phyloP scores from a whole-genome alignment of 1,284 basidiomycete genomes.

The Ustilago nuda region DNA sequence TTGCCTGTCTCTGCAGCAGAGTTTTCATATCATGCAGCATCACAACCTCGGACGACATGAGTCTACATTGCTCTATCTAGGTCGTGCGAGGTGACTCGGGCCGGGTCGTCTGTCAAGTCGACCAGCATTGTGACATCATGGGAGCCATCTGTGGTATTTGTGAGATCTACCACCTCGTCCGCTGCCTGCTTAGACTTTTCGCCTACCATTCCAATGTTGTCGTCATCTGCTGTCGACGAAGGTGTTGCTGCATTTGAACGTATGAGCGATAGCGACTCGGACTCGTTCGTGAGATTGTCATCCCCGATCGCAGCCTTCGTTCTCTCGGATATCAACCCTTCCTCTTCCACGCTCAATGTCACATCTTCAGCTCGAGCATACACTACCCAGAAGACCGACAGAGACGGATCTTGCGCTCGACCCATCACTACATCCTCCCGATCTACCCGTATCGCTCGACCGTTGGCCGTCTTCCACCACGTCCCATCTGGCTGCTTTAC shows the following conservation, averaged over 20 bases:
- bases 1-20: no score
- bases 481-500: conserved; percentile 34
- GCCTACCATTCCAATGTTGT: neutral
- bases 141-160: neutral
- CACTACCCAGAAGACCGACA: conserved; percentile 41
- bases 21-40: neutral
- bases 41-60: neutral
- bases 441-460: conserved; percentile 13
- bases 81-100: conserved; percentile 8
- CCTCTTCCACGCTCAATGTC: conserved; percentile 8
- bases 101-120: neutral
- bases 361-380: conserved; percentile 24
- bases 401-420: conserved; percentile 19
- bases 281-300: conserved; percentile 51
- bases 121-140: conserved; percentile 2
- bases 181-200: neutral
- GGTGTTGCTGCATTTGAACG: conserved; percentile 42
- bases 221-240: conserved; percentile 6
- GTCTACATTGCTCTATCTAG: neutral
- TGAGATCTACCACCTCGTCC: neutral
- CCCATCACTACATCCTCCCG: conserved; percentile 39
- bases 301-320: conserved; percentile 33
- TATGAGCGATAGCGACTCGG: conserved; percentile 47
- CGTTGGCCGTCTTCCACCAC: conserved; percentile 39
- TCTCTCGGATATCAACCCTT: conserved; percentile 22